phyloP scores from a whole-genome alignment of 2,329 filamentous ascomycete genomes.

The Aspergillus luchuensis region DNA sequence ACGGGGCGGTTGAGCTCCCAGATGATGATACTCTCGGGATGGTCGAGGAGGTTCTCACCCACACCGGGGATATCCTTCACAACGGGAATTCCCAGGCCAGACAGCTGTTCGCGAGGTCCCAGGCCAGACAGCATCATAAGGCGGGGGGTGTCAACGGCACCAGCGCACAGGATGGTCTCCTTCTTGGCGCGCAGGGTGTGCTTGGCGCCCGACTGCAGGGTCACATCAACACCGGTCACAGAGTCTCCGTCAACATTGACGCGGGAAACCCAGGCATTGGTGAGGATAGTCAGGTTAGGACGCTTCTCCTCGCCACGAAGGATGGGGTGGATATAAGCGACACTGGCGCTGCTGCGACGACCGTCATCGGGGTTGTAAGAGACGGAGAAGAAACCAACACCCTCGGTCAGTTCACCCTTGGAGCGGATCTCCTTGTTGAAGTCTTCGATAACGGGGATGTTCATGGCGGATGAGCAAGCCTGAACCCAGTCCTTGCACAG shows the following conservation, averaged over 20 bases:
- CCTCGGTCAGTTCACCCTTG: slow-evolving; percentile 70
- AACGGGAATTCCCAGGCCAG: slow-evolving; percentile 58
- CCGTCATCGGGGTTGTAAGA: slow-evolving; percentile 90
- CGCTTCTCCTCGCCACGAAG: slow-evolving; percentile 78
- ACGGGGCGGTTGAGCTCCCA: slow-evolving; percentile 81
- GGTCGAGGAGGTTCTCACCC: slow-evolving; percentile 65
- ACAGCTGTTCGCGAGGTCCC: slow-evolving; percentile 55
- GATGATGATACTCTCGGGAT: slow-evolving; percentile 67
- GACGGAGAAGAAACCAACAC: slow-evolving; percentile 87
- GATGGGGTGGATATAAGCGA: slow-evolving; percentile 92
- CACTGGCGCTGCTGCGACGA: slow-evolving; percentile 78
- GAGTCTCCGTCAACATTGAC: slow-evolving; percentile 70
- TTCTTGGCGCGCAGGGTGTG: slow-evolving; percentile 62
- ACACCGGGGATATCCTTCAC: slow-evolving; percentile 63
- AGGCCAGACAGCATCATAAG: slow-evolving; percentile 58
- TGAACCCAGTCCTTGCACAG: slow-evolving; percentile 88
- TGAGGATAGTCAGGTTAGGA: slow-evolving; percentile 81
- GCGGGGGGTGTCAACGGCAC: slow-evolving; percentile 78
- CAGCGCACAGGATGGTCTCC: slow-evolving; percentile 79
- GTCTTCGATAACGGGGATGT: slow-evolving; percentile 79
- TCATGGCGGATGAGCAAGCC: slow-evolving; percentile 74
- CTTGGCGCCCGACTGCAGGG: slow-evolving; percentile 61
- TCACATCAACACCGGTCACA: slow-evolving; percentile 74
- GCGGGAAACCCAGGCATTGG: slow-evolving; percentile 83
- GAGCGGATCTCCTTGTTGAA: slow-evolving; percentile 82